Base-by-base conservation (phyloP, 1,139 yeast species). In the Zygosaccharomyces sapae region DNA sequence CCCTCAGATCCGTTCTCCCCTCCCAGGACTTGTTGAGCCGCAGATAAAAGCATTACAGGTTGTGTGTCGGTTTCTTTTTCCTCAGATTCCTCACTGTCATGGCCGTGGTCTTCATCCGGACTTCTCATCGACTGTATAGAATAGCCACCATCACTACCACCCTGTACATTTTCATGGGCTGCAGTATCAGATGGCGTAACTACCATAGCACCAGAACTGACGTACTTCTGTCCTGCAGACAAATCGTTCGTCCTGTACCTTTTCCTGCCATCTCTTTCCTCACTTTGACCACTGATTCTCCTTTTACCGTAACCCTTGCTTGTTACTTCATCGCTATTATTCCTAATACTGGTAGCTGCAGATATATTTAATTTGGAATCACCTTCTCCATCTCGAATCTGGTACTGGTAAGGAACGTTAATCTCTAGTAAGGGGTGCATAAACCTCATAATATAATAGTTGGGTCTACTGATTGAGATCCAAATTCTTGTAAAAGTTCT, bases 361-460 rank as follows among this genome's bases (percentile, higher is more conserved):
- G 20, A 18, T 38, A 31, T 41, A 30, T 42, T 24, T 20, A 33
- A 10, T 22, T 40, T 34, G 20, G 41, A 13, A 29, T 40, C 20
- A 19, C 30, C 13, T 20, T 48, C 45, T 41, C 46, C 47, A 27
- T 44, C 45, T 27, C 47, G 36, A 9, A 54, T 38, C 45, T 48
- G 52, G 40, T 54, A 54, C 33, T 49, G 55, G 40, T 41, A 53
- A n/a, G 57, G 57, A 27, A 52, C 53, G 16, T 50, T 44, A 16
- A 54, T 52, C 13, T 43, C 46, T 40, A 46, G 40, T 34, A 54
- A 40, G 12, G 57, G 57, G 43, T 50, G 54, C 46, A 3, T 24
- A 22, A 41, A 43, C 43, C 41, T 46, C 52, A 49, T 49, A 3
- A 24, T 24, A 24, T 24, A 24, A 7, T 31, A 31, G 20, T n/a